Evolutionary conservation across 2,329 filamentous ascomycete genomes (phyloP), one percentile per base, ranked within the genome.

Genomic region (Aspergillus sclerotialis): DNA sequence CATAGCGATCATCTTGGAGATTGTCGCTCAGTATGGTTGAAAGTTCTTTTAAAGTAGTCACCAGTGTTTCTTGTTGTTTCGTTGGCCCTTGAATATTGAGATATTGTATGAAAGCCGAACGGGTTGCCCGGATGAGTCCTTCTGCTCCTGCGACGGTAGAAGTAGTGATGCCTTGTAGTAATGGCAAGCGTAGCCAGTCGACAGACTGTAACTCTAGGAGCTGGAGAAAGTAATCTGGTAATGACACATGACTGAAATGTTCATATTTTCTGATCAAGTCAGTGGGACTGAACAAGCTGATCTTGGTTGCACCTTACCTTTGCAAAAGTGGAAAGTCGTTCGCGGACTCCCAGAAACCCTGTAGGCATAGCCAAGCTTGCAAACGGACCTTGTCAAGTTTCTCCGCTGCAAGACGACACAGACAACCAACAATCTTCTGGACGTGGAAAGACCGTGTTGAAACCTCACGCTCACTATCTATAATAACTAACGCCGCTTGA

Each of bases 341-440:
- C 7, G 49, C 42, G 32, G 43, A 61, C 29, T 53, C 46, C 65
- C 65, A 69, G 37, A 56, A 63, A 1, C 32, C 36, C 39, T 64
- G 59, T 10, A 71, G 40, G 45, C 62, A 66, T 25, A 51, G 53
- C 63, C 66, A 69, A 23, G 66, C 67, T 41, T 65, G 57, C 26
- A 76, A 67, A 15, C 92, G 78, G 12, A 96, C 82, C 42, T 86
- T 84, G 58, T 96, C 90, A 2, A 96, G 72, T 56, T 94, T 95
- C 61, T 98, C 92, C 1, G 84, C 76, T 2, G 87, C 80, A 10
- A 96, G 70, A 1, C 88, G 76, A 19, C 85, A 66, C 3, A 76
- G 54, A 30, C 67, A 64, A 11, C 50, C 50, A n/a, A 62, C 41
- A 2, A 67, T 36, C 7, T 46, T 38, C 31, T 56, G 45, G 4